phyloP scores from a whole-genome alignment of 192 early-diverging fungal species.

The Tieghemiomyces parasiticus region DNA sequence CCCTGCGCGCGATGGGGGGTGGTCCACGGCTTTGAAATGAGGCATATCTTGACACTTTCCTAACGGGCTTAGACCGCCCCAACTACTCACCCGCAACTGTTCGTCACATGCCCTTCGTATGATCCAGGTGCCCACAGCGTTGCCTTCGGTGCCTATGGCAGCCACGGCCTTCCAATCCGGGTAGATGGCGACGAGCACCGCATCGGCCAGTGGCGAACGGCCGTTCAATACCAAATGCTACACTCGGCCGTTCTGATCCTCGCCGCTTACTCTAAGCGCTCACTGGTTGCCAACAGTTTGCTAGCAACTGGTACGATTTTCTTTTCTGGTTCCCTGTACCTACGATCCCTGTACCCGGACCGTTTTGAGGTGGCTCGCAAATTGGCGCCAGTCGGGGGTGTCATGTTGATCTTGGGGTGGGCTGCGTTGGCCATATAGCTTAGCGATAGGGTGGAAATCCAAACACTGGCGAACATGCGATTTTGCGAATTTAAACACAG shows the following conservation, averaged over 20 bases:
- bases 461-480: no score
- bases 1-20: no score
- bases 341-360: neutral
- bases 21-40: no score
- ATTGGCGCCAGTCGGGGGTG: neutral
- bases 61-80: no score
- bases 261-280: neutral
- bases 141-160: neutral
- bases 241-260: neutral
- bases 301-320: neutral
- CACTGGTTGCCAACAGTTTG: neutral
- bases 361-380: neutral
- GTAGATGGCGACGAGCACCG: neutral
- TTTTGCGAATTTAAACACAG: no score
- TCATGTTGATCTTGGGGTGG: neutral
- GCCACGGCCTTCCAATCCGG: neutral
- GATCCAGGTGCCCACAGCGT: neutral
- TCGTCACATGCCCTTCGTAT: no score
- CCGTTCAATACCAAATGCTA: constrained; percentile 6
- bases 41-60: no score
- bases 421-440: neutral
- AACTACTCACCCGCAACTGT: no score
- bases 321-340: neutral
- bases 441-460: no score
- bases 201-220: neutral